Percentiles rank a stretch among this genome's conserved stretches.
Evolutionary conservation across 139 green algal genomes (phyloP).

Genomic region (Medakamo hakoo): DNA sequence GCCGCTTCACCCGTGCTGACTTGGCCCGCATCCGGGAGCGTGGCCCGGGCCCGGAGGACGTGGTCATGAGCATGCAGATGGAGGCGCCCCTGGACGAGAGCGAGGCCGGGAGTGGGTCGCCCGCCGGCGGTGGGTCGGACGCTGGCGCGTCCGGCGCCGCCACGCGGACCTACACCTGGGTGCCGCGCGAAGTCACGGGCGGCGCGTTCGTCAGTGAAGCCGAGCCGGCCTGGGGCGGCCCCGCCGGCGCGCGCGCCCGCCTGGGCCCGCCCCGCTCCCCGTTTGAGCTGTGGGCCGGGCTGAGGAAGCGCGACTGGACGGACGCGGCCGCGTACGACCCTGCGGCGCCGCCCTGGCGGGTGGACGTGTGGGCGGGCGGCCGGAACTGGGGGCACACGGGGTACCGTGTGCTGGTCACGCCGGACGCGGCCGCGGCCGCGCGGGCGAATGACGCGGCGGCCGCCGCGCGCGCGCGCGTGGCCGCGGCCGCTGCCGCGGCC

Average conservation of each 20-base stretch:
- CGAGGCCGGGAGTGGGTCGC: too few species aligned
- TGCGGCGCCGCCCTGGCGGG: conserved; percentile 28
- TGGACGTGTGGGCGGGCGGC: conserved; percentile 46
- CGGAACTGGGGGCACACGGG: conserved; percentile 7
- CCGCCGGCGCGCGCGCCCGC: neutral
- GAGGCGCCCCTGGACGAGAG: too few species aligned
- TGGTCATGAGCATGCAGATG: too few species aligned
- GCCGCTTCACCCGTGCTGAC: too few species aligned
- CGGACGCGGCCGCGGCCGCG: conserved; percentile 8
- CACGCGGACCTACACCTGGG: neutral
- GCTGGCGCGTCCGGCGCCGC: too few species aligned
- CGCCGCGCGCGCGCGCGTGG: conserved; percentile 18
- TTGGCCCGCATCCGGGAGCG: too few species aligned
- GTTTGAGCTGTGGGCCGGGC: conserved; percentile 18
- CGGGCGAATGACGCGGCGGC: conserved; percentile 19
- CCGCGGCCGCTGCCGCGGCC: neutral
- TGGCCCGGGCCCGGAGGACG: too few species aligned
- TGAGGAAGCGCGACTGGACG: conserved; percentile 67
- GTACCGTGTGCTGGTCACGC: conserved; percentile 43
- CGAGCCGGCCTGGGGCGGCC: neutral
- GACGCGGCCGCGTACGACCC: conserved; percentile 21
- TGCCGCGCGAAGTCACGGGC: neutral
- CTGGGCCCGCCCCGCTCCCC: neutral
- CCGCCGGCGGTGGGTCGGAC: too few species aligned
- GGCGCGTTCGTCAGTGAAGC: neutral